These are phyloP conservation scores for Solioccasus polychromus DNA, from an alignment of 768 basidiomycete genomes.

Conservation along the genomic window DNA sequence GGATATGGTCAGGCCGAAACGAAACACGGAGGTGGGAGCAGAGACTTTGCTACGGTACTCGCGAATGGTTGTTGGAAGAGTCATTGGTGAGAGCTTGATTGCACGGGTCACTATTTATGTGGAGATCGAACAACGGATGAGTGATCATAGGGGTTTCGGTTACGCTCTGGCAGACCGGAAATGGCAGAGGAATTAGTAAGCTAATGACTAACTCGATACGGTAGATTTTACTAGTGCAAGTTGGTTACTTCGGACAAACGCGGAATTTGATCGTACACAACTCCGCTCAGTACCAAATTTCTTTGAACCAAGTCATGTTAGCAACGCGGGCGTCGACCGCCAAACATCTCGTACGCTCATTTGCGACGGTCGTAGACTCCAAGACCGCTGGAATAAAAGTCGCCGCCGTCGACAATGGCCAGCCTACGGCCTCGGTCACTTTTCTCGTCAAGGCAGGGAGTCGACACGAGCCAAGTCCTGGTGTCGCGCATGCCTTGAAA, in stretches of 20 bases:
- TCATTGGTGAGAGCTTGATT: constrained; percentile 4
- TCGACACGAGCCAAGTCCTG: constrained; percentile 83
- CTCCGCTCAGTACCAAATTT: constrained; percentile 23
- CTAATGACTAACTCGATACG: no score
- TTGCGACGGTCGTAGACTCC: constrained; percentile 80
- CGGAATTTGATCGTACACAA: constrained; percentile 27
- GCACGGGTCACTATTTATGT: background rate
- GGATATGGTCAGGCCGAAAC: background rate
- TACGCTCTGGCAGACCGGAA: no score
- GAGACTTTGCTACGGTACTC: constrained; percentile 18
- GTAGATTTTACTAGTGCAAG: no score
- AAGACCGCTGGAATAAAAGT: constrained; percentile 71
- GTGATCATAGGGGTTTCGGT: no score
- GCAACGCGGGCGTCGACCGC: constrained; percentile 58
- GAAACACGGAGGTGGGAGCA: background rate
- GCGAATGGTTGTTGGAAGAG: constrained; percentile 10
- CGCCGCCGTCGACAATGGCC: constrained; percentile 77
- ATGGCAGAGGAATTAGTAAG: no score
- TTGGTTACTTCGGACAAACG: constrained; percentile 19
- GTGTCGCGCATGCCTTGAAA: constrained; percentile 92
- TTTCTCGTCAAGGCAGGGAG: constrained; percentile 91
- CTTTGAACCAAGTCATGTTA: constrained; percentile 45
- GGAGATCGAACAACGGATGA: no score
- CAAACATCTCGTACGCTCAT: constrained; percentile 62
- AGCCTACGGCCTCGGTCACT: constrained; percentile 83